Conservation (phyloP, 768 basidiomycete genomes). For the Crepidotus variabilis region DNA sequence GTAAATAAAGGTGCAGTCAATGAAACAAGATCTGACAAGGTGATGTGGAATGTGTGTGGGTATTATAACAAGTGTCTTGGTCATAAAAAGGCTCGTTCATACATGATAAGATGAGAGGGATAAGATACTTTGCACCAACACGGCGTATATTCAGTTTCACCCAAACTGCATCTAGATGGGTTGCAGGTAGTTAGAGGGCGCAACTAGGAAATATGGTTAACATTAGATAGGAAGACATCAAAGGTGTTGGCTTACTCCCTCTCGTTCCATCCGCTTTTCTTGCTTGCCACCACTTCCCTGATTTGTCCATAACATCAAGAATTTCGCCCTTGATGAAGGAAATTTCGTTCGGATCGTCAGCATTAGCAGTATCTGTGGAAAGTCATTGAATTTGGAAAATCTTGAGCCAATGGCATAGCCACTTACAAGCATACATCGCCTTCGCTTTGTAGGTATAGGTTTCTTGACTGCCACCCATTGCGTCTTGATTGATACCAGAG, state of each 20-base stretch:
- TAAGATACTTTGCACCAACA: neutral
- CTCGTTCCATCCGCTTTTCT: slow-evolving; percentile 69
- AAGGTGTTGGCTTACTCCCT: slow-evolving; percentile 61
- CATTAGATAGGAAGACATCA: slow-evolving; percentile 10
- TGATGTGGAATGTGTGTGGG: slow-evolving; percentile 21
- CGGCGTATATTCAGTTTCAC: slow-evolving; percentile 8
- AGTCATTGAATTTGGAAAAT: slow-evolving; percentile 17
- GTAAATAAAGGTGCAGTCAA: too few relatives aligned
- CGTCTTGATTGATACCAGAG: slow-evolving; percentile 22
- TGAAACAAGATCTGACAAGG: neutral
- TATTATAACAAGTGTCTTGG: slow-evolving; percentile 14
- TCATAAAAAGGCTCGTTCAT: slow-evolving; percentile 12
- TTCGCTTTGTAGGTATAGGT: slow-evolving; percentile 73
- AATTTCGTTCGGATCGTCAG: slow-evolving; percentile 95
- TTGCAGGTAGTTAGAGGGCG: slow-evolving; percentile 84
- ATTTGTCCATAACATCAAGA: slow-evolving; percentile 89
- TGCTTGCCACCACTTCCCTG: slow-evolving; percentile 93
- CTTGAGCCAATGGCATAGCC: slow-evolving; percentile 13
- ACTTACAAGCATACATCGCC: slow-evolving; percentile 82
- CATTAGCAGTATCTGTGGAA: slow-evolving; percentile 78
- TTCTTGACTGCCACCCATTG: slow-evolving; percentile 31
- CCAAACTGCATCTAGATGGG: slow-evolving; percentile 46
- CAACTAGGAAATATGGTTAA: slow-evolving; percentile 43
- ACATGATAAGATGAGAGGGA: neutral
- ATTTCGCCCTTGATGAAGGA: slow-evolving; percentile 91